Evolutionary conservation across 169 alveolate species (phyloP), one percentile per base, ranked within the genome.

Genomic region (Eimeria zaria): DNA sequence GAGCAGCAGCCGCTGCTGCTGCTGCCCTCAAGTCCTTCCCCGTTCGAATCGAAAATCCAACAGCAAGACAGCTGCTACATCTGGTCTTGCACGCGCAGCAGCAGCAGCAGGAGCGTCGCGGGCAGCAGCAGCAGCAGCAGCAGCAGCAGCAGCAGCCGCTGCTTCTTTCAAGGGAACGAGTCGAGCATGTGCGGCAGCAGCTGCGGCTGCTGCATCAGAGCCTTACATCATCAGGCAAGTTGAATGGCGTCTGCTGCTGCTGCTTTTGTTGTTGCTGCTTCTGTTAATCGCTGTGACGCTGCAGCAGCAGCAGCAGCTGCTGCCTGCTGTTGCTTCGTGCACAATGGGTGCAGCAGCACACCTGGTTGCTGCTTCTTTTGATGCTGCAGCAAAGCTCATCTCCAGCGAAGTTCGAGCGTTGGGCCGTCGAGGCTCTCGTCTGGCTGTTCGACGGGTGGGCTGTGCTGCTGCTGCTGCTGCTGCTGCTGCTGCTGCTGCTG

Each of bases 111-210:
- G 60, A 74, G 48, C 85, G 27, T 27, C 85, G 41, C 60, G 60
- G 41, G 55, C 58, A 51, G 64, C 89, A 78, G 36, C 64, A 39
- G 30, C 91, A 81, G 53, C 91, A 81, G 73, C 88, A 78, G 64
- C 33, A 78, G 67, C 88, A 78, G 67, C 91, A 83, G 76, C 91
- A 83, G 76, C 91, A 83, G 76, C 91, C 27, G 58, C 73, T 12
- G 76, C 76, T 3, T 74, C 5, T 83, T 62, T 83, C 91, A 22
- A 55, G 51, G 48, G 74, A 83, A 55, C 39, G 76, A 16, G 30
- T 83, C 30, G 91, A 58, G 51, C n/a, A 16, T 87, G 94, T 87
- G 80, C 62, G 94, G 94, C 94, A 41, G 48, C 94, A 64, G 81
- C 83, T 87, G 94, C 62, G 60, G 60, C 94, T 87, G 78, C 64